Evolutionary conservation across 1,284 basidiomycete genomes (phyloP), one percentile per base, ranked within the genome.

Genomic region (Caloboletus inedulis): DNA sequence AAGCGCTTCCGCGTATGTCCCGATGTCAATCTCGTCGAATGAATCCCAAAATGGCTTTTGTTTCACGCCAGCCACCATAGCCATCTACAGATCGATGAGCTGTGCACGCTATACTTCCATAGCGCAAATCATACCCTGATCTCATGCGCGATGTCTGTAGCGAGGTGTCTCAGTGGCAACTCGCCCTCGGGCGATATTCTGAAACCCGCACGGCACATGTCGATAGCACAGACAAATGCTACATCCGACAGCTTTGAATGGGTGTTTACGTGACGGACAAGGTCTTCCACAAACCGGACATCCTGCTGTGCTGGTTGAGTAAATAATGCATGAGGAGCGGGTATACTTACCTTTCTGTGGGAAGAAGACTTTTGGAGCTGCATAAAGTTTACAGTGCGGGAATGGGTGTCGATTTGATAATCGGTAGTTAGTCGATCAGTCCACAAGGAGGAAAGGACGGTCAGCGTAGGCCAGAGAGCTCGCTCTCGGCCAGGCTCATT

Each of bases 401-500:
- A 68, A 48, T 71, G 69, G 6, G 54, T 64, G 47, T 71, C 72
- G 29, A 66, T 64, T 62, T 78, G 76, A 53, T 80, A 79, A 58
- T 85, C 82, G 23, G 73, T 71, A 45, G 76, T 73, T 45, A 94
- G 72, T 19, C 88, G 77, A 52, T 97, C 95, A 0, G 88, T 84
- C 40, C 87, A 89, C 47, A 92, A 79, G 54, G 89, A 84, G 40
- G 90, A 77, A 7, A 98, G 77, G 43, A 88, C 80, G 0, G 87
- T 82, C 57, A 97, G 78, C 12, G 88, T 84, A 0, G 94, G 93
- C 87, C 92, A 96, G 45, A 91, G 74, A 31, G 81, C 76, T 69
- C 84, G 67, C 69, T 81, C 74, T 65, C 78, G 64, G 53, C 73
- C 72, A n/a, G 75, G 74, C 49, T 85, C 81, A 19, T 82, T 77